Evolutionary conservation across 495 filamentous ascomycete genomes (phyloP), one percentile per base, ranked within the genome.

Genomic region (Parachaetomium inaequale): DNA sequence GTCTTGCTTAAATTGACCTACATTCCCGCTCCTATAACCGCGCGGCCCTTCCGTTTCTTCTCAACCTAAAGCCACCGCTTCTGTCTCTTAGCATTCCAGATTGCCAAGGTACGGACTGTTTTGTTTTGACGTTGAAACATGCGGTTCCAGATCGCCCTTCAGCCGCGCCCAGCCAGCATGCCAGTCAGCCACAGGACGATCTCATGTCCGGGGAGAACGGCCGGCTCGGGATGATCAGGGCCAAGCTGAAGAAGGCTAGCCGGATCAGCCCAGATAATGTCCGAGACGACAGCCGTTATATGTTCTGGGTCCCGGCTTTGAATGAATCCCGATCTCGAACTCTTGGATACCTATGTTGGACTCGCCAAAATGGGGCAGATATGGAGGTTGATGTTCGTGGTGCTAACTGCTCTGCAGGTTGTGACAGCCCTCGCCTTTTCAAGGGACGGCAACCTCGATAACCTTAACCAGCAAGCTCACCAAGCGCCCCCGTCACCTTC

Each of bases 361-460:
- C 7, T 19, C 32, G 32, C 29, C 42, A 56, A 38, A 14, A 62
- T 62, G 53, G 38, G 14, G 31, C 42, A 17, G 32, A 56, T n/a
- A 46, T 50, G 60, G 60, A 38, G 31, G 23, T 31, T 56, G 19
- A 0, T 55, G 25, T 31, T 57, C 42, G 25, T 51, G 29, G 17
- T 56, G 60, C 60, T 62, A 25, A 62, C 60, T 8, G 52, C 32
- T 23, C 4, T 56, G 31, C 60, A 62, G 60, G 31, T 56, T 50
- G 15, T 23, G 46, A n/a, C 25, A 14, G 29, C 51, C 5, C 19
- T 62, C 12, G 28, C 51, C 23, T 36, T 31, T 31, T 7, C 21
- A n/a, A 10, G 25, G 10, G 21, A 40, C 31, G 19, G 38, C 19
- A 23, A 31, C 26, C 43, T 10, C 38, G 17, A n/a, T 10, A 17